These are phyloP conservation scores for Strobilomyces confusus DNA, from an alignment of 768 basidiomycete genomes.

Conservation along the genomic window DNA sequence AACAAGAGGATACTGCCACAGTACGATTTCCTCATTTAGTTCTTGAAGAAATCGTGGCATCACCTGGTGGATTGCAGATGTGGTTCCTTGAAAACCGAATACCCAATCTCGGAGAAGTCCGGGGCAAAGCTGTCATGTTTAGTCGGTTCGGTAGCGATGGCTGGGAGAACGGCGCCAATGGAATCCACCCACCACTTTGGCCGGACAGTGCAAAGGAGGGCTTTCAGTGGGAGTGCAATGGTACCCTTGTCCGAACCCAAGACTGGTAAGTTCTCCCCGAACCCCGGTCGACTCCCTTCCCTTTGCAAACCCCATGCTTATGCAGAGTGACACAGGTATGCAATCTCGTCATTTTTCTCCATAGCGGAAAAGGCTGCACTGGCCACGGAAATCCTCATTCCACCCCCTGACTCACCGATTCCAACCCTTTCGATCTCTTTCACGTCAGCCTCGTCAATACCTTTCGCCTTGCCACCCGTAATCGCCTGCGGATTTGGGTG, in stretches of 20 bases:
- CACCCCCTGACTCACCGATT: conserved; percentile 31
- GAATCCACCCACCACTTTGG: conserved; percentile 87
- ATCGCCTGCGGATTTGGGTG: conserved; percentile 84
- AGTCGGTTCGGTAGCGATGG: conserved; percentile 69
- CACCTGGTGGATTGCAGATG: conserved; percentile 50
- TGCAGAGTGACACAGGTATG: conserved; percentile 53
- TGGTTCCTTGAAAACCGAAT: conserved; percentile 84
- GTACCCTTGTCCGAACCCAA: conserved; percentile 67
- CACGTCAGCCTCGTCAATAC: conserved; percentile 77
- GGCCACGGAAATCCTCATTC: conserved; percentile 50
- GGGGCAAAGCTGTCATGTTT: conserved; percentile 82
- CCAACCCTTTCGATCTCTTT: conserved; percentile 70
- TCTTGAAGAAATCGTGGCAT: conserved; percentile 54
- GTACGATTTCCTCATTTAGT: conserved; percentile 61
- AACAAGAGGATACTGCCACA: conserved; percentile 72
- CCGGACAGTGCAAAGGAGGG: conserved; percentile 71
- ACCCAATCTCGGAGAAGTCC: conserved; percentile 76
- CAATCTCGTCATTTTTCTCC: conserved; percentile 69
- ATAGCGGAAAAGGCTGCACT: conserved; percentile 79
- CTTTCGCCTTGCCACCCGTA: conserved; percentile 70
- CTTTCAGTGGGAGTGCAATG: conserved; percentile 76
- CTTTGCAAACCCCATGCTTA: conserved; percentile 2
- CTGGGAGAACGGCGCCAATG: conserved; percentile 74
- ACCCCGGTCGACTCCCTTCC: background rate
- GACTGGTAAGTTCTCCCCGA: conserved; percentile 62